Base-by-base conservation (phyloP, 176 grass and related monocot species). In the Musa schizocarpa region DNA sequence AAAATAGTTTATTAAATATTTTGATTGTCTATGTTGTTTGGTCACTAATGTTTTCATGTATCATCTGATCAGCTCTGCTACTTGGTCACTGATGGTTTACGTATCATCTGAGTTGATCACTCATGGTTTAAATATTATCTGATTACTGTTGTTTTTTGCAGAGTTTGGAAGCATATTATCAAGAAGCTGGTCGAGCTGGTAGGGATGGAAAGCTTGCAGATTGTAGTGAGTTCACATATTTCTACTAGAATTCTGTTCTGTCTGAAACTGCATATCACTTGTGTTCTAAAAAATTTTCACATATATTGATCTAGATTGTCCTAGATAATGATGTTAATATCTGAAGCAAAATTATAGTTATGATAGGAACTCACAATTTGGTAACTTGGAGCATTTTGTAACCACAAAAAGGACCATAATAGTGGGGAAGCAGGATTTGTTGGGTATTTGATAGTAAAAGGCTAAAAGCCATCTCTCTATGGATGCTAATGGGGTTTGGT, bases 101-200 rank as follows among this genome's bases (percentile, higher is more conserved):
- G 34, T 43, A 43, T 43, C 34, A 43, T 43, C 34, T 43, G 4
- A 43, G 13, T 20, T 70, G 68, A 13, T 70, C 9, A 13, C 8
- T 43, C 65, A 68, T 65, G 63, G 9, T 29, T 65, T 29, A 65
- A 7, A 11, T 65, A 65, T 68, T n/a, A 50, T 74, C 53, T 68
- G 19, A 66, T 26, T 16, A 54, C 50, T 77, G 55, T 65, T 83
- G 7, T 72, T 21, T 91, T 51, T 43, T 86, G 9, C 83, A 96
- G 94, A 98, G 90, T 86, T 85, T 98, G 85, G 94, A 97, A 86
- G 94, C 94, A 72, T 97, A 97, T 87, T 97, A 91, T 81, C 94
- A 97, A 87, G 90, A 97, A 91, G 88, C 90, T 72, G 94, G 94
- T 23, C 86, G 94, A 80, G 94, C 90, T 78, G 94, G 90, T 72